phyloP scores from a whole-genome alignment of 192 early-diverging fungal species.

The Entomortierella lignicola region DNA sequence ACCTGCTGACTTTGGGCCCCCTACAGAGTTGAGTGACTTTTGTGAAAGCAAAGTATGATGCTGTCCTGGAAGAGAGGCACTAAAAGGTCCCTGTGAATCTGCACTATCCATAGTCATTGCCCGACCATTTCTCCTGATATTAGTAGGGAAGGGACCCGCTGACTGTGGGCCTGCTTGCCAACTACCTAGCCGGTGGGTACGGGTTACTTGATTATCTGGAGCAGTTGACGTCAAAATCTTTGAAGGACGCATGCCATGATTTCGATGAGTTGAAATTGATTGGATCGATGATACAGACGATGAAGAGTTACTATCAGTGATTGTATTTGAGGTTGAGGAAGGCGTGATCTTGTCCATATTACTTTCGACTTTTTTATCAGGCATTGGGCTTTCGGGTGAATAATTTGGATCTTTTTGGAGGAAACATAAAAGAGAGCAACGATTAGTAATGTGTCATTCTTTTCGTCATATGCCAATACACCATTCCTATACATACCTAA shows the following conservation, averaged over 20 bases:
- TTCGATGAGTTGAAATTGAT: conserved; percentile 4
- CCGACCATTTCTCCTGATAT: not conserved
- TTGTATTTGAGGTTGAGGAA: not conserved
- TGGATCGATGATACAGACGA: not conserved
- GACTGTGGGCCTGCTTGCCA: conserved; percentile 1
- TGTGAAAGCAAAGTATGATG: not conserved
- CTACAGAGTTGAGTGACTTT: conserved; percentile 7
- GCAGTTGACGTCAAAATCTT: not conserved
- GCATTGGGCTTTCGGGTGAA: conserved; percentile 14
- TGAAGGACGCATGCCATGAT: not conserved
- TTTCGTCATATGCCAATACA: too few relatives aligned
- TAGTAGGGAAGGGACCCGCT: not conserved
- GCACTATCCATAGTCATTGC: not conserved
- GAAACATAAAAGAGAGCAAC: not conserved
- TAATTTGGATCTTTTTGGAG: not conserved
- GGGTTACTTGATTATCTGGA: not conserved
- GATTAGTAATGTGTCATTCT: too few relatives aligned
- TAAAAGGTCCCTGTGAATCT: not conserved
- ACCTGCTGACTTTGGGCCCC: too few relatives aligned
- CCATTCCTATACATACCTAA: not conserved
- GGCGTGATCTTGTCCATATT: not conserved
- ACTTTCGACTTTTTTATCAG: not conserved
- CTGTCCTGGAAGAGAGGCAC: not conserved
- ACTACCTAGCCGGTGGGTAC: not conserved
- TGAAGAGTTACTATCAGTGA: conserved; percentile 4